Evolutionary conservation across 345 rosid genomes (phyloP).

Genomic region (Gossypium mustelinum): DNA sequence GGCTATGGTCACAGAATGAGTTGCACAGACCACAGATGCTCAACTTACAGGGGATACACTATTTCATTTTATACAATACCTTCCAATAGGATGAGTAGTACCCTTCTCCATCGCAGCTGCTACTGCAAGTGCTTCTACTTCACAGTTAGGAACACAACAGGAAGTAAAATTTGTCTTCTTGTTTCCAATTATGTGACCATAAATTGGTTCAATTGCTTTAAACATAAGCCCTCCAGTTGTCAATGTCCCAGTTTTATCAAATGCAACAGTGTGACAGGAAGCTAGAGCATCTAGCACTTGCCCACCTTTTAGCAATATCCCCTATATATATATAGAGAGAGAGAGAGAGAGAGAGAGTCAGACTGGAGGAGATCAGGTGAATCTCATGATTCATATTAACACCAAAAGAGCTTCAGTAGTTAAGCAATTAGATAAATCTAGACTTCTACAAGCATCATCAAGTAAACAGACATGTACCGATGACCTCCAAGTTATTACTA

Average conservation of each 20-base stretch:
- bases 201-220: conserved; percentile 93
- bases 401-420: not conserved
- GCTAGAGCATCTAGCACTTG: conserved; percentile 94
- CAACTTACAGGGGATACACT: not conserved
- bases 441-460: not conserved
- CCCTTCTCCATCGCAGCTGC: conserved; percentile 99
- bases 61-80: conserved; percentile 40
- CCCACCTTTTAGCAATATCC: conserved; percentile 93
- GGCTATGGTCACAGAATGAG: not conserved
- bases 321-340: conserved; percentile 35
- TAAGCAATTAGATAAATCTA: conserved; percentile 2
- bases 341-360: not conserved
- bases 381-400: not conserved
- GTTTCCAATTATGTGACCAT: conserved; percentile 55
- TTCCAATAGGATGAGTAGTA: conserved; percentile 98
- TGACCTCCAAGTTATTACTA: not conserved
- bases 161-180: conserved; percentile 26
- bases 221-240: conserved; percentile 93
- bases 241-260: conserved; percentile 99
- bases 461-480: not conserved
- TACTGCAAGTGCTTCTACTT: conserved; percentile 95
- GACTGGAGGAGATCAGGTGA: not conserved
- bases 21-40: not conserved
- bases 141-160: conserved; percentile 88
- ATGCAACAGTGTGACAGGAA: conserved; percentile 85